Conservation (phyloP, 23 red algal genomes). For the Pyropia haitanensis region DNA sequence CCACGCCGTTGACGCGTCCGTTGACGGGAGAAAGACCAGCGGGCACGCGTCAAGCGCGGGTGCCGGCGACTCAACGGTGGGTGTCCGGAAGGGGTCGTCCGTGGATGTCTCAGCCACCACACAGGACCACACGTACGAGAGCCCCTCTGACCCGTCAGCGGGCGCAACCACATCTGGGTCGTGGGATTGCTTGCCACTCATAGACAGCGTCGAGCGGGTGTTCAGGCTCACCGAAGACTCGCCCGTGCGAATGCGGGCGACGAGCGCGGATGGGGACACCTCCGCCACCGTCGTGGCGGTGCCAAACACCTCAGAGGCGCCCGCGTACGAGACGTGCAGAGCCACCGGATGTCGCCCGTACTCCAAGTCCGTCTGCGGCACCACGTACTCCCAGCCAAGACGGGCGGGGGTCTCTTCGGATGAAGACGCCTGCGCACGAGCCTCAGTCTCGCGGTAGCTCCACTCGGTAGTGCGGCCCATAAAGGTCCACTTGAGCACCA, state of each 20-base stretch:
- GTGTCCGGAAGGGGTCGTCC: too few relatives aligned
- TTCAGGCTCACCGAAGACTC: constrained; percentile 40
- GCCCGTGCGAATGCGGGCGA: constrained; percentile 38
- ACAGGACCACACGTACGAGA: constrained; percentile 13
- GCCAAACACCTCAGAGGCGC: constrained; percentile 19
- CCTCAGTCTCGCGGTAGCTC: too few relatives aligned
- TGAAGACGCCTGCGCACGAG: too few relatives aligned
- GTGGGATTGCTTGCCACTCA: constrained; percentile 27
- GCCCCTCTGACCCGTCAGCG: neutral
- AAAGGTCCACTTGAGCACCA: too few relatives aligned
- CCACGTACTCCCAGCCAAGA: constrained; percentile 57
- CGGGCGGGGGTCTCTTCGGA: constrained; percentile 23
- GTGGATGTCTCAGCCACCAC: too few relatives aligned
- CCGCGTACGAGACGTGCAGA: constrained; percentile 36
- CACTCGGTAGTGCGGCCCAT: too few relatives aligned
- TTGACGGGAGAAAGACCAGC: too few relatives aligned
- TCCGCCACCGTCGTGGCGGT: constrained; percentile 24
- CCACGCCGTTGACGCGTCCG: too few relatives aligned
- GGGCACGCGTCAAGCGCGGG: too few relatives aligned
- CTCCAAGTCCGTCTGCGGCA: constrained; percentile 30
- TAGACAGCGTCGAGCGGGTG: constrained; percentile 17
- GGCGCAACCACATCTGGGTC: constrained; percentile 24
- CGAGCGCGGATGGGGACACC: constrained; percentile 17
- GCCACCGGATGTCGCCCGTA: constrained; percentile 26
- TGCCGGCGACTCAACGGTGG: too few relatives aligned